Conservation (phyloP, 2,329 filamentous ascomycete genomes). For the Fusarium graminum region DNA sequence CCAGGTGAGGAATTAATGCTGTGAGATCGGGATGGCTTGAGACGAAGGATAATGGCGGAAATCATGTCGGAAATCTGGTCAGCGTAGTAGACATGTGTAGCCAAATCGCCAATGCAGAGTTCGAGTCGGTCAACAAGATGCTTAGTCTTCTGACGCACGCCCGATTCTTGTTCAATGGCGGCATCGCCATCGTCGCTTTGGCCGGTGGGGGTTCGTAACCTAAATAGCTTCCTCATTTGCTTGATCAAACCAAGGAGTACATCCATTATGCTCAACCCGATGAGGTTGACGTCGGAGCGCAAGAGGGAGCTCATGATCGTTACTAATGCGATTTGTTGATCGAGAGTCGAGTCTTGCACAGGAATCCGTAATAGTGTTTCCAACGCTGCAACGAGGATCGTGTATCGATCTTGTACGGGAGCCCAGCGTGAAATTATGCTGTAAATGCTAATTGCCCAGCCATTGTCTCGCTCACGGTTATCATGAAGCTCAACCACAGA, state of each 20-base stretch:
- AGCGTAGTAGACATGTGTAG: conserved; percentile 95
- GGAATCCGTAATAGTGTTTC: conserved; percentile 79
- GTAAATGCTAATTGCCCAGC: conserved; percentile 87
- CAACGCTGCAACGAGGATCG: conserved; percentile 85
- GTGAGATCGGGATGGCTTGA: conserved; percentile 73
- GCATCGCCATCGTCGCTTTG: conserved; percentile 53
- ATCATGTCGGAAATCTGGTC: conserved; percentile 98
- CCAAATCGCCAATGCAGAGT: conserved; percentile 87
- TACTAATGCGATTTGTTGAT: conserved; percentile 79
- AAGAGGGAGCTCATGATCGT: conserved; percentile 86
- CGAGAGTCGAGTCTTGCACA: conserved; percentile 77
- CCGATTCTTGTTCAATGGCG: conserved; percentile 52
- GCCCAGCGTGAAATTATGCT: conserved; percentile 86
- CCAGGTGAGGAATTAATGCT: conserved; percentile 60
- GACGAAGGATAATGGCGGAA: conserved; percentile 78
- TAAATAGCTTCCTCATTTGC: conserved; percentile 83
- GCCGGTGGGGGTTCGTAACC: conserved; percentile 64
- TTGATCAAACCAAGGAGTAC: conserved; percentile 87
- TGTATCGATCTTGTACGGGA: conserved; percentile 93
- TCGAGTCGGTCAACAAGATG: conserved; percentile 79
- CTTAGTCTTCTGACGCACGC: conserved; percentile 62
- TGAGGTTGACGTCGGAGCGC: conserved; percentile 90
- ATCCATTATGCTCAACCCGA: conserved; percentile 96
- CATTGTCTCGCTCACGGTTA: conserved; percentile 62
- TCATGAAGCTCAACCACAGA: conserved; percentile 64